Base-by-base conservation (phyloP, 1,284 basidiomycete species). In the Leucoagaricus sp. region DNA sequence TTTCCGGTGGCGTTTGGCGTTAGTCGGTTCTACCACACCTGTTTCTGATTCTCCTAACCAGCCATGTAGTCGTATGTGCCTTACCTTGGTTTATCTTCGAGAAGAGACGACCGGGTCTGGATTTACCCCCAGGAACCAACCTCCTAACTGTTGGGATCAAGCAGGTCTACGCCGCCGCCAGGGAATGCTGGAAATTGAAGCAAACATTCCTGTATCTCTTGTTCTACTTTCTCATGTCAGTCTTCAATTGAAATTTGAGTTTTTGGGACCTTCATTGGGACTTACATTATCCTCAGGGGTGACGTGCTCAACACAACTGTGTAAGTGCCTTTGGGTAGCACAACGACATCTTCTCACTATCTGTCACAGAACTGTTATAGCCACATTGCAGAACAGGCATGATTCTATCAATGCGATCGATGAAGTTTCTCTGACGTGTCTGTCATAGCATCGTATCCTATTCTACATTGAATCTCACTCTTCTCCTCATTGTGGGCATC, bases 81-180 rank as follows among this genome's bases (percentile, higher is more conserved):
- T 65, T 90, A 1, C 91, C 90, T 0, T 93, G 91, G 90, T 89
- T 93, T 65, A 67, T 89, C 38, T 70, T 84, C 9, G 89, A 91
- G 71, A 83, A 87, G 65, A 79, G 84, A 34, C 75, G 88, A 31
- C 83, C 89, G 40, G 87, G 88, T 31, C 72, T 89, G 53, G 66
- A 78, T 13, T 75, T 91, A 21, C 91, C 91, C 2, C 76, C 80
- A 0, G 80, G 82, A 10, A 82, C 82, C 1, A 85, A 77, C 4
- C 75, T 90, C 50, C 64, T 88, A 41, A 90, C 86, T 1, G 81
- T 93, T 38, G 91, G 90, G 6, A 82, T 84, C 66, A 81, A 80
- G 63, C 89, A 92, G 68, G 80, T 85, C 3, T 86, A 85, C 63
- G 76, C 85, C 44, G 88, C 87, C 1, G 74, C 90, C 49, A 72